Base-by-base conservation (phyloP, 2,329 filamentous ascomycete species). In the Phyllosticta citrichinensis region DNA sequence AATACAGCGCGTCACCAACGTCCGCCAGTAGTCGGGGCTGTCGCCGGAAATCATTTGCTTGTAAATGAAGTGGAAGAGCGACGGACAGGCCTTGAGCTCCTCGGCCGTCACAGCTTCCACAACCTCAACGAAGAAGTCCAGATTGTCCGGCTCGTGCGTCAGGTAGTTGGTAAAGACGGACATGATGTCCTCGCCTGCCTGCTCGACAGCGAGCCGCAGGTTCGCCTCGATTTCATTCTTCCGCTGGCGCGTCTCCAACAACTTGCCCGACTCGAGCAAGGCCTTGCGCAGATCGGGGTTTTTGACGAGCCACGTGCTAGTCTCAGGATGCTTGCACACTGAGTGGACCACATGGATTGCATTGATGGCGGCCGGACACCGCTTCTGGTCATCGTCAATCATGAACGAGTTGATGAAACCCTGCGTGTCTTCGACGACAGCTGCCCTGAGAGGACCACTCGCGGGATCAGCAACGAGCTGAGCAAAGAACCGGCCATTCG, bases 171-270 rank as follows among this genome's bases (percentile, higher is more conserved):
- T 90, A 68, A 97, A 85, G 60, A 97, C 87, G 19, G 83, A 79
- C 83, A 96, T 92, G 63, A 96, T 78, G 69, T 96, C 90, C 66
- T 97, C 91, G 3, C 88, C 87, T 30, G 91, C 89, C 75, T 99
- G 94, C 66, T 95, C 88, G 6, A 90, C 90, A 5, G 92, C 87
- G 40, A 99, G 80, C 50, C 93, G 88, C 65, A 97, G 81, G 62
- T 81, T 81, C 0, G 86, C 78, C 5, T 88, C 84, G 52, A 97
- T 79, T 5, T 71, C 83, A 67, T 94, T 87, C 33, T 77, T 79
- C 54, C 86, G 85, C 50, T 95, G 80, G 67, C 88, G 87, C 52
- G 79, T 81, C 71, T 97, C 89, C 17, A 99, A 77, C 27, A 91
- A 87, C 69, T 88, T 90, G 27, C 89, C 91, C 33, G 87, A 83